phyloP scores from a whole-genome alignment of 129 eudicot species.

The Centaurea solstitialis region DNA sequence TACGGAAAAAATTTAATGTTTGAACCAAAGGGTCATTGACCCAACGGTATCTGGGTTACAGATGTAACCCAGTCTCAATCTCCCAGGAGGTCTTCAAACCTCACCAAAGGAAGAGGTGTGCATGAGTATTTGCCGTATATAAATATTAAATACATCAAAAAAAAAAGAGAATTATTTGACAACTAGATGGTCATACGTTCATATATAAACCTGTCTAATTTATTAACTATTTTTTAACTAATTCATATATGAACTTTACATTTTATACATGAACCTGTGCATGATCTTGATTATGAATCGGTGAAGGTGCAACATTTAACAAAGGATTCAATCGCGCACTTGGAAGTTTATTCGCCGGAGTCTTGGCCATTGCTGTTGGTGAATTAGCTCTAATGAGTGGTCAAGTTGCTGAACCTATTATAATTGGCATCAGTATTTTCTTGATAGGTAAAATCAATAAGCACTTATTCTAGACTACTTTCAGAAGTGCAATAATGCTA shows the following conservation, averaged over 20 bases:
- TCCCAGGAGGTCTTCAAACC: neutral
- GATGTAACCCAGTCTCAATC: no score
- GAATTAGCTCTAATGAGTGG: slow-evolving; percentile 59
- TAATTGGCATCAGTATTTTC: slow-evolving; percentile 70
- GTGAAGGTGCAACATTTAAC: slow-evolving; percentile 62
- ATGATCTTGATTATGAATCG: slow-evolving; percentile 16
- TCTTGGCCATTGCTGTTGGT: slow-evolving; percentile 53
- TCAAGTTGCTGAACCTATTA: slow-evolving; percentile 52
- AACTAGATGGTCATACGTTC: no score
- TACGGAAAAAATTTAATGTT: neutral
- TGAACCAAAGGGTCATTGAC: neutral
- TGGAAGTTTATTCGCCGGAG: slow-evolving; percentile 72
- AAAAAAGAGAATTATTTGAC: neutral
- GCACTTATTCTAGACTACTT: neutral
- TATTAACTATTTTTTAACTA: no score
- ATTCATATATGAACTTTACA: no score
- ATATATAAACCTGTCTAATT: no score
- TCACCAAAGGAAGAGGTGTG: neutral
- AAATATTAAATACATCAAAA: neutral
- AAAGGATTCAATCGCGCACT: slow-evolving; percentile 83
- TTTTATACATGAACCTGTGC: no score
- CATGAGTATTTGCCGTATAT: neutral
- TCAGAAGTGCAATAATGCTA: neutral
- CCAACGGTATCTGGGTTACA: neutral
- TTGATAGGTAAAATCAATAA: slow-evolving; percentile 48